Evolutionary conservation across 495 filamentous ascomycete genomes (phyloP).

Genomic region (Aspergillus cristatus): DNA sequence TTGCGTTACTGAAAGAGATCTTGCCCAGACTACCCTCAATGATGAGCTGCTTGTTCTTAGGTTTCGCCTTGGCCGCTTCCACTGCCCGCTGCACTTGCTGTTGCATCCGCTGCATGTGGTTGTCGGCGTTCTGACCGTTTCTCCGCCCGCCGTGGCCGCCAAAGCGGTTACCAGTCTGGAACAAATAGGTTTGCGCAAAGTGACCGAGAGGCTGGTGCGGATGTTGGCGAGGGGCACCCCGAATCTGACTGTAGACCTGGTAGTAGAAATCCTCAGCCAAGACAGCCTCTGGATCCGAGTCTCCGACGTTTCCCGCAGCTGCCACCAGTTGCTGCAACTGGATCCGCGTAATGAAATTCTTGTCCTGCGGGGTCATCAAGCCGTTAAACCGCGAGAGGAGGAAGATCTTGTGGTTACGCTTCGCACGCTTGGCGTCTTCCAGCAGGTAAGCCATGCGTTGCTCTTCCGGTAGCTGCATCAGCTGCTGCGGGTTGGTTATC

Average conservation of each 20-base stretch:
- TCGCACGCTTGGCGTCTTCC: constrained; percentile 90
- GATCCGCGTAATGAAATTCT: constrained; percentile 97
- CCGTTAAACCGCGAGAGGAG: constrained; percentile 90
- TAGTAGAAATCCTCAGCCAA: constrained; percentile 96
- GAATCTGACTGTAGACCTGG: constrained; percentile 90
- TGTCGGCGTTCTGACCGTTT: constrained; percentile 71
- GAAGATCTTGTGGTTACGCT: constrained; percentile 97
- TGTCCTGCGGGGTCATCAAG: constrained; percentile 97
- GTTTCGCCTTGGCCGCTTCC: constrained; percentile 90
- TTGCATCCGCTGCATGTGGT: constrained; percentile 98
- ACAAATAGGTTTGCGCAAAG: constrained; percentile 96
- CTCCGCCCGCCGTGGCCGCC: constrained; percentile 54
- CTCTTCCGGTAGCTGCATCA: constrained; percentile 68
- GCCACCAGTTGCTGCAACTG: constrained; percentile 93
- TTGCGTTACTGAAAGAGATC: constrained; percentile 97
- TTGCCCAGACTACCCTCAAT: constrained; percentile 98
- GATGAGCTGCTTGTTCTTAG: constrained; percentile 96
- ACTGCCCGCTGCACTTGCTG: constrained; percentile 97
- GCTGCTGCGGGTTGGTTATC: constrained; percentile 63
- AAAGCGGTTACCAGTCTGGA: constrained; percentile 76
- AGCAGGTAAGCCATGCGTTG: constrained; percentile 68
- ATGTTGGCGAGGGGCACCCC: constrained; percentile 74
- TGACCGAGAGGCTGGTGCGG: constrained; percentile 87
- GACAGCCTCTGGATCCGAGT: constrained; percentile 67
- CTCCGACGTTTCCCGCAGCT: constrained; percentile 76